Conservation (phyloP, 495 filamentous ascomycete species). For the Penicillium dipodomyicola region DNA sequence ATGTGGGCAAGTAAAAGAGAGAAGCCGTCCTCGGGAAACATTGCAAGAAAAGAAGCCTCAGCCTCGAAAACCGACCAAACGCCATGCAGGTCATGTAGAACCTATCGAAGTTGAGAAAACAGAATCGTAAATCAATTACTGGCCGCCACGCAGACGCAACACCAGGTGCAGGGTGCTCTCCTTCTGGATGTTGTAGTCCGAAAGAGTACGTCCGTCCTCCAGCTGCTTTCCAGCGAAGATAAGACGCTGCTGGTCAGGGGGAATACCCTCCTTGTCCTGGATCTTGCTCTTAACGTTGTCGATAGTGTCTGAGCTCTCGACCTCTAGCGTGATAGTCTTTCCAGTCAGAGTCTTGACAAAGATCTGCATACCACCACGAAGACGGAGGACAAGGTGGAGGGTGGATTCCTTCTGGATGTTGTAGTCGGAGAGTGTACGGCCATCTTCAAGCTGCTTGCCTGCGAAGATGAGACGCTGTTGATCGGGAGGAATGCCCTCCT, state of each 20-base stretch:
- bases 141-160: slow-evolving; percentile 81
- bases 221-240: slow-evolving; percentile 92
- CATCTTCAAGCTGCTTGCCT: slow-evolving; percentile 91
- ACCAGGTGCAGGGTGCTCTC: slow-evolving; percentile 87
- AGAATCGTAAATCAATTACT: slow-evolving; percentile 45
- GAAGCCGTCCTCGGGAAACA: slow-evolving; percentile 21
- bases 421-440: slow-evolving; percentile 93
- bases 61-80: slow-evolving; percentile 43
- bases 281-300: slow-evolving; percentile 94
- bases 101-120: slow-evolving; percentile 29
- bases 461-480: slow-evolving; percentile 95
- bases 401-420: slow-evolving; percentile 99
- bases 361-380: slow-evolving; percentile 97
- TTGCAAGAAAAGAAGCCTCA: slow-evolving; percentile 27
- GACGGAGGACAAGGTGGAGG: slow-evolving; percentile 93
- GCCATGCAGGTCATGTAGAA: slow-evolving; percentile 40
- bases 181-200: slow-evolving; percentile 94
- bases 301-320: slow-evolving; percentile 86
- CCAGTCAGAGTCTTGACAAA: slow-evolving; percentile 93
- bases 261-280: slow-evolving; percentile 90
- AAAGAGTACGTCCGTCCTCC: slow-evolving; percentile 79
- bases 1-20: slow-evolving; percentile 29
- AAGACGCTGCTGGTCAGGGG: slow-evolving; percentile 83
- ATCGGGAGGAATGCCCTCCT: slow-evolving; percentile 93
- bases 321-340: slow-evolving; percentile 90